Evolutionary conservation across 164 flowering plant genomes (phyloP), one percentile per base, ranked within the genome.

Genomic region (Akebia trifoliata): DNA sequence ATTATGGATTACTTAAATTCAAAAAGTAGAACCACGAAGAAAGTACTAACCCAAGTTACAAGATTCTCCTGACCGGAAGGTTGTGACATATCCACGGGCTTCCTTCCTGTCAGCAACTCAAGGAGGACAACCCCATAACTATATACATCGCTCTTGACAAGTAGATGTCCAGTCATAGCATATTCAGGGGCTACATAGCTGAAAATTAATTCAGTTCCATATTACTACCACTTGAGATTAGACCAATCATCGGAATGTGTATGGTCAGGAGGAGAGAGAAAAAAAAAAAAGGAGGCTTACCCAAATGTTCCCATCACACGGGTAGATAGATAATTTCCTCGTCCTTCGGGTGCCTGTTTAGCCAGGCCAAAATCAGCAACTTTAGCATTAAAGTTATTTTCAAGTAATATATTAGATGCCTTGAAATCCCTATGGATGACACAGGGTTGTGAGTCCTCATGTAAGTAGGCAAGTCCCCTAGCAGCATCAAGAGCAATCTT

Each of bases 401-500:
- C 97, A 22, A 93, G 97, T 57, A 93, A 72, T 64, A 93, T 87
- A 72, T 93, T 93, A n/a, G 97, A 87, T 50, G 99, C 97, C 75
- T 93, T 93, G 60, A 93, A 93, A 75, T 93, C 97, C 71, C 99
- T 79, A 68, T 93, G 99, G 47, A 93, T 93, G 42, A 93, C 96
- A 69, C 90, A 81, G 1, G 99, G 99, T 57, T 90, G 97, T 17
- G 97, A 93, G 71, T 87, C 99, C 72, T 93, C 99, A 44, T 93
- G 99, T 51, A 93, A 72, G 78, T 93, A 93, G 12, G 97, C 90
- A 61, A 93, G 96, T 62, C 97, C 99, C 70, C 99, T 78, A 12
- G 97, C 99, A 71, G 99, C 96, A 79, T 90, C 99, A 50, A 93
- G 92, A n/a, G 99, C 99, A 73, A 93, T 93, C 73, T 83, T 90